Evolutionary conservation across 352 stramenopile genomes (phyloP), one percentile per base, ranked within the genome.

Genomic region (Hyaloperonospora brassicae): DNA sequence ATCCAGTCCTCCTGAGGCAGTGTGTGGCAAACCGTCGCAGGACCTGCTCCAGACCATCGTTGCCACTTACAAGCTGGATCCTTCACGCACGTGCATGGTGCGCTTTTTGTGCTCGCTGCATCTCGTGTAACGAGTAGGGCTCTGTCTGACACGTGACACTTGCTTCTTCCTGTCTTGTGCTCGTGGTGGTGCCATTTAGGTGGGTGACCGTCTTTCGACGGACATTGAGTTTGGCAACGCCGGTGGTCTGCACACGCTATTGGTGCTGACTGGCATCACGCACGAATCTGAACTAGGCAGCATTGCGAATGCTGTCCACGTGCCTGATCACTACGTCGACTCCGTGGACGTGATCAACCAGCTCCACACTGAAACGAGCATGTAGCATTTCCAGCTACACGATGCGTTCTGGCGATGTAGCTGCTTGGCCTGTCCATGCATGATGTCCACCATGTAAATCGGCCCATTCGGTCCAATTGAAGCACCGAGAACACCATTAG

Each of bases 161-260:
- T 14, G 30, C 22, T 24, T 52, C 13, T 27, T 34, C 27, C 27
- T 8, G 27, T 34, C 27, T 34, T 8, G 27, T 34, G 27, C 27
- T 34, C 27, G 27, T 34, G 27, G 27, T 17, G 13, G 13, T 55
- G 35, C 1, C 34, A 49, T 39, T 21, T 50, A 89, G 79, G 79
- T 93, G n/a, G 83, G 83, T 50, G 83, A 93, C 47, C 76, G 78
- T 23, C 58, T 93, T 34, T 85, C 77, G 25, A 93, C 83, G 1
- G 83, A 93, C 64, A 93, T 93, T 62, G 76, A 87, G 61, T 93
- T 93, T 30, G 83, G 83, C 45, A 76, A 77, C 25, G 70, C 73
- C 13, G 83, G 83, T 31, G 79, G 80, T 2, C 44, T 90, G 42
- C 64, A 81, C 40, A 93, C 83, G 36, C 62, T 93, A 53, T 66